phyloP scores from a whole-genome alignment of 1,284 basidiomycete species.

The Trichosporon sp. region DNA sequence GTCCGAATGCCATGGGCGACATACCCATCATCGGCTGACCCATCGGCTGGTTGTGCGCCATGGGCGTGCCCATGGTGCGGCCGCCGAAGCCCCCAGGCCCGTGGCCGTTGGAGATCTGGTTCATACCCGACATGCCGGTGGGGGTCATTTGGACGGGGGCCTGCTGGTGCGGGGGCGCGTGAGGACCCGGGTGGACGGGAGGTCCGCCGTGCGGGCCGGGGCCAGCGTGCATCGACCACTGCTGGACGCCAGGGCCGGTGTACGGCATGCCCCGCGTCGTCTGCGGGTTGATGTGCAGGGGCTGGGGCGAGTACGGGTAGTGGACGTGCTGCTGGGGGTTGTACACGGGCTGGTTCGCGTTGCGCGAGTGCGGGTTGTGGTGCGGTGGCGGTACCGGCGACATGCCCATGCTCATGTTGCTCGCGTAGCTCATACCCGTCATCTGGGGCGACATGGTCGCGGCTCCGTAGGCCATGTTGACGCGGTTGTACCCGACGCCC shows the following conservation, averaged over 20 bases:
- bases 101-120: slow-evolving; percentile 20
- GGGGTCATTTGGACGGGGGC: slow-evolving; percentile 34
- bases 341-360: slow-evolving; percentile 31
- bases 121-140: slow-evolving; percentile 34
- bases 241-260: slow-evolving; percentile 37
- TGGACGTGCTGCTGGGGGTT: slow-evolving; percentile 46
- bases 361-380: slow-evolving; percentile 23
- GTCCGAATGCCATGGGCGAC: slow-evolving; percentile 25
- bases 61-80: slow-evolving; percentile 23
- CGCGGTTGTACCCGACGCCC: slow-evolving; percentile 33
- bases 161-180: slow-evolving; percentile 22
- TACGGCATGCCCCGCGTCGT: slow-evolving; percentile 40
- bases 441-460: slow-evolving; percentile 27
- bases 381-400: slow-evolving; percentile 17
- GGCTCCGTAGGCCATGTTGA: slow-evolving; percentile 19
- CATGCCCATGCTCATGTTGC: slow-evolving; percentile 23
- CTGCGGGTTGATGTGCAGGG: slow-evolving; percentile 39
- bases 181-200: slow-evolving; percentile 11
- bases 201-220: slow-evolving; percentile 15
- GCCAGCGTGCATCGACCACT: slow-evolving; percentile 25
- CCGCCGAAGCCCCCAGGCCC: slow-evolving; percentile 15
- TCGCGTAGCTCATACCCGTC: slow-evolving; percentile 24
- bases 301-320: slow-evolving; percentile 44
- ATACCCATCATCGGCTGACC: slow-evolving; percentile 24
- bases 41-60: slow-evolving; percentile 25